A percentile compares a stretch with the other conserved stretches of the same genome.
phyloP scores from a whole-genome alignment of 805 yeast genomes.

The Metschnikowia continentalis region DNA sequence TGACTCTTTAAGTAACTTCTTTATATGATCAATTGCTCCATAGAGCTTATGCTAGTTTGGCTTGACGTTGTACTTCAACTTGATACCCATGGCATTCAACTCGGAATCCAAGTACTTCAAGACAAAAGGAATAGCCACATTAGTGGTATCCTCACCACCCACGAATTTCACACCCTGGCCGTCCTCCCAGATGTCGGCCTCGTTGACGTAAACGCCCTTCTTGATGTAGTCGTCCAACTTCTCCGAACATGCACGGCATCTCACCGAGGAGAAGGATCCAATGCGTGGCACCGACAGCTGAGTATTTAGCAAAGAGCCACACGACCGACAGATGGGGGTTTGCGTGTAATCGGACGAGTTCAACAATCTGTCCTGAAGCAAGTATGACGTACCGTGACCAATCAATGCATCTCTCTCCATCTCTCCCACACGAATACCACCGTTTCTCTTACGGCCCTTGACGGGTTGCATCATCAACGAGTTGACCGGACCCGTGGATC shows the following conservation, averaged over 20 bases:
- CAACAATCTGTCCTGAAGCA: conserved; percentile 88
- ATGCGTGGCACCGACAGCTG: conserved; percentile 89
- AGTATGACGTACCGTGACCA: conserved; percentile 96
- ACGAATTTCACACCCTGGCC: conserved; percentile 88
- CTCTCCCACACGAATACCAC: conserved; percentile 99
- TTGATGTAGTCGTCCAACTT: conserved; percentile 56
- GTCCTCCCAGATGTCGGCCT: conserved; percentile 90
- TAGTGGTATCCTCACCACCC: conserved; percentile 92
- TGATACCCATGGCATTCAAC: conserved; percentile 95
- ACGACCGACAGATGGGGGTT: conserved; percentile 80
- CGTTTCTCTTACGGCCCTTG: conserved; percentile 96
- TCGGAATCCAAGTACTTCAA: conserved; percentile 93
- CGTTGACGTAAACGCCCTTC: conserved; percentile 50
- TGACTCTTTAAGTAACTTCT: neutral
- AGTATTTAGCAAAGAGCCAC: conserved; percentile 89
- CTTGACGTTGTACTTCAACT: conserved; percentile 81
- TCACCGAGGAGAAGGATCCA: conserved; percentile 69
- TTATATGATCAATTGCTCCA: neutral
- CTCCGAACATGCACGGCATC: conserved; percentile 89
- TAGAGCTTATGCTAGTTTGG: conserved; percentile 35
- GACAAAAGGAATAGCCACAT: conserved; percentile 95
- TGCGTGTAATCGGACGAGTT: conserved; percentile 96
- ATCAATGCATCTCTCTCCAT: conserved; percentile 99
- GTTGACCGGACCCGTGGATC: conserved; percentile 98
- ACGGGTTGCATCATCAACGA: conserved; percentile 98